phyloP scores from a whole-genome alignment of 495 filamentous ascomycete genomes.

The Hyaloscypha variabilis region DNA sequence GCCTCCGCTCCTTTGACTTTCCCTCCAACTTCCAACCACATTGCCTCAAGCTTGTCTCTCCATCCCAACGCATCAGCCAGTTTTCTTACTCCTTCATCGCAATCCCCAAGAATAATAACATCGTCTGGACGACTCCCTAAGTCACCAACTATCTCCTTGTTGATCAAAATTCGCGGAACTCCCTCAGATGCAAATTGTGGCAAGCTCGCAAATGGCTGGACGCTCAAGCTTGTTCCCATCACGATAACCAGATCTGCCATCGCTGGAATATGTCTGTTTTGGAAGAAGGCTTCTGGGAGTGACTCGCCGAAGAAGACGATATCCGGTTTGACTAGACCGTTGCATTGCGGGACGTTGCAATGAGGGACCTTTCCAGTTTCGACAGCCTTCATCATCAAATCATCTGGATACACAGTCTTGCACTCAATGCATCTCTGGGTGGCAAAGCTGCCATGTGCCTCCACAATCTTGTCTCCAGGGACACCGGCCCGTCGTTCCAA shows the following conservation, averaged over 20 bases:
- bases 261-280: constrained; percentile 53
- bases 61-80: constrained; percentile 84
- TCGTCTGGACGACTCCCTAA: constrained; percentile 78
- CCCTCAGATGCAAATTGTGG: constrained; percentile 62
- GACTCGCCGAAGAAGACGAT: constrained; percentile 92
- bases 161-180: constrained; percentile 81
- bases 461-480: constrained; percentile 77
- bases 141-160: constrained; percentile 81
- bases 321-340: constrained; percentile 90
- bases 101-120: constrained; percentile 73
- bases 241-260: constrained; percentile 82
- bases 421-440: constrained; percentile 90
- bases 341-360: constrained; percentile 63
- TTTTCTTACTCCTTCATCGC: constrained; percentile 81
- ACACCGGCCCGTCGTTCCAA: constrained; percentile 89
- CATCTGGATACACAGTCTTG: constrained; percentile 66
- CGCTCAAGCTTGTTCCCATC: constrained; percentile 87
- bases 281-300: constrained; percentile 71
- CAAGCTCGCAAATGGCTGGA: constrained; percentile 87
- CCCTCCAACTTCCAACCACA: constrained; percentile 62
- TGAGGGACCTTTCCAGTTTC: constrained; percentile 63
- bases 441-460: constrained; percentile 96
- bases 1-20: constrained; percentile 42
- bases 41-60: constrained; percentile 77
- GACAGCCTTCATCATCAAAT: constrained; percentile 71